Percentiles rank a stretch among this genome's conserved stretches.
phyloP scores from a whole-genome alignment of 2,329 filamentous ascomycete genomes.

The Cytospora leucostoma region DNA sequence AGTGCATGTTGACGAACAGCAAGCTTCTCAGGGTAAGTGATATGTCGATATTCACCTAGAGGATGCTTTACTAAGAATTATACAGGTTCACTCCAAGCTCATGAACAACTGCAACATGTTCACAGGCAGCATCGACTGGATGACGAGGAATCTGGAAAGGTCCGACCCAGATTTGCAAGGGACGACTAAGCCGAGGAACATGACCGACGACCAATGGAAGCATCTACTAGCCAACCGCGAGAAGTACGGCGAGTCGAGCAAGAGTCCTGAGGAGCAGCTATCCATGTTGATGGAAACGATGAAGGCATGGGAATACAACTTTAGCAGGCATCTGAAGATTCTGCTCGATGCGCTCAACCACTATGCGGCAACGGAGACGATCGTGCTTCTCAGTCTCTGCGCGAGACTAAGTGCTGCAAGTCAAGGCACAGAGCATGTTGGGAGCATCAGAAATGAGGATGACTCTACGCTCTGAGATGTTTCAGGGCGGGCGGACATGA shows the following conservation, averaged over 20 bases:
- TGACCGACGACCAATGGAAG: constrained; percentile 63
- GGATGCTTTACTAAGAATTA: constrained; percentile 13
- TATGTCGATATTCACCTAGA: constrained; percentile 5
- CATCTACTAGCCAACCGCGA: constrained; percentile 54
- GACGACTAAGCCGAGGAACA: constrained; percentile 56
- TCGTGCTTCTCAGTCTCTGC: constrained; percentile 86
- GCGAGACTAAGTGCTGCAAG: constrained; percentile 80
- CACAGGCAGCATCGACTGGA: constrained; percentile 82
- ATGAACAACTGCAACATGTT: constrained; percentile 96
- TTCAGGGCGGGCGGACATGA: neutral
- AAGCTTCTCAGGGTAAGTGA: constrained; percentile 79
- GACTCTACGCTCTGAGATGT: constrained; percentile 38
- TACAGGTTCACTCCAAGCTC: constrained; percentile 94
- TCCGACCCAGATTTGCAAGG: constrained; percentile 76
- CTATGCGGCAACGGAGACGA: constrained; percentile 95
- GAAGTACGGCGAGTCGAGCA: constrained; percentile 42
- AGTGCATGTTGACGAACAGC: constrained; percentile 98
- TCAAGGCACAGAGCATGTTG: constrained; percentile 69
- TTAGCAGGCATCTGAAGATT: constrained; percentile 88
- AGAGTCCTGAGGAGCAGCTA: constrained; percentile 41
- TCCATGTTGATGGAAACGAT: constrained; percentile 75
- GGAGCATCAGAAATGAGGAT: constrained; percentile 58
- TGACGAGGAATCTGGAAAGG: constrained; percentile 81
- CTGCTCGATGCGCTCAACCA: constrained; percentile 94
- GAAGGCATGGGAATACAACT: constrained; percentile 89